phyloP scores from a whole-genome alignment of 768 basidiomycete genomes.

The Leccinum fibrillosum region DNA sequence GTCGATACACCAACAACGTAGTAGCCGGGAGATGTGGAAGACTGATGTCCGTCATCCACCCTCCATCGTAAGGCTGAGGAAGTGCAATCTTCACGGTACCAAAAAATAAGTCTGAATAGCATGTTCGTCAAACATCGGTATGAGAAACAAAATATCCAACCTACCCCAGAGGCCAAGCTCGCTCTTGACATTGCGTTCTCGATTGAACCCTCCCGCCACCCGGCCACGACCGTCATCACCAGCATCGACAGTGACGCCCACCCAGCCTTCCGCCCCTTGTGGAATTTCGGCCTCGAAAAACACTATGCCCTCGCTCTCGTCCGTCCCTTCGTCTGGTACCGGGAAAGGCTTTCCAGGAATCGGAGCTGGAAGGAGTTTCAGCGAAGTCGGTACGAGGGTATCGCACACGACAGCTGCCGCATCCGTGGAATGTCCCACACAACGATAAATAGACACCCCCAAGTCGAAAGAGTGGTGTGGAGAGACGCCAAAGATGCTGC shows the following conservation, averaged over 20 bases:
- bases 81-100: constrained; percentile 34
- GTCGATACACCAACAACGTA: constrained; percentile 62
- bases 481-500: constrained; percentile 46
- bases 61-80: constrained; percentile 21
- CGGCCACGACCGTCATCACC: constrained; percentile 54
- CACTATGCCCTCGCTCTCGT: constrained; percentile 73
- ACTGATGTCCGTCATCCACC: constrained; percentile 41
- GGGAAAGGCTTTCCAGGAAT: constrained; percentile 55
- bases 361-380: constrained; percentile 66
- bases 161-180: constrained; percentile 43
- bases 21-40: constrained; percentile 58
- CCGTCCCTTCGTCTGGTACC: constrained; percentile 60
- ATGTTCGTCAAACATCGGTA: neutral
- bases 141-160: constrained; percentile 8
- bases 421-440: constrained; percentile 29
- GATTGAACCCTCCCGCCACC: constrained; percentile 56
- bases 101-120: constrained; percentile 39
- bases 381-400: constrained; percentile 40
- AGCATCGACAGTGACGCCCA: constrained; percentile 53
- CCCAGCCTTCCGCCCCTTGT: constrained; percentile 32
- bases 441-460: constrained; percentile 46
- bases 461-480: constrained; percentile 49
- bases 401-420: constrained; percentile 33
- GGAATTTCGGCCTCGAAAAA: constrained; percentile 54
- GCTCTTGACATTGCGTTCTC: constrained; percentile 29